Percentiles rank a stretch among this genome's conserved stretches.
Evolutionary conservation across 352 stramenopile genomes (phyloP).

Genomic region (Elongisporangium senticosum): DNA sequence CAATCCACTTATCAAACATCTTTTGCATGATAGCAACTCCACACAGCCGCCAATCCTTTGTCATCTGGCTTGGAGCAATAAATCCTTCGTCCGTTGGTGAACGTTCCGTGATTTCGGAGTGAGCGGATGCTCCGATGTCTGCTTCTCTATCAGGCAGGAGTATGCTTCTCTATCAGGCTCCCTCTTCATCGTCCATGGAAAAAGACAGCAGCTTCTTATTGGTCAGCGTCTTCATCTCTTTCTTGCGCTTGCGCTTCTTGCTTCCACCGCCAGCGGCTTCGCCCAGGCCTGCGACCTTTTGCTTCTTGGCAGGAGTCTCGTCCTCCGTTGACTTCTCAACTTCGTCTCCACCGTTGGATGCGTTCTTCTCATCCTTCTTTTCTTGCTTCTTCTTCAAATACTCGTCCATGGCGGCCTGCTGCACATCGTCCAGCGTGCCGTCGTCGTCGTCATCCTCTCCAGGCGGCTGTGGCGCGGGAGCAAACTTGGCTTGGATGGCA

Average conservation of each 20-base stretch:
- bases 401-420: slow-evolving; percentile 67
- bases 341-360: slow-evolving; percentile 12
- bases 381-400: slow-evolving; percentile 55
- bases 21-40: too few species aligned
- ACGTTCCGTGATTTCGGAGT: not conserved
- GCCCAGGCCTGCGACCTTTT: slow-evolving; percentile 40
- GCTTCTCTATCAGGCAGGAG: too few species aligned
- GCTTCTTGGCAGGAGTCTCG: slow-evolving; percentile 8
- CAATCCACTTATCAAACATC: not conserved
- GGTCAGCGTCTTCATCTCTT: slow-evolving; percentile 32
- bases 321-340: not conserved
- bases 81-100: not conserved
- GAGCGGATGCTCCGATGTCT: too few species aligned
- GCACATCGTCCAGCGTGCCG: slow-evolving; percentile 73
- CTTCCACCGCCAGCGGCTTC: slow-evolving; percentile 5
- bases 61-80: too few species aligned
- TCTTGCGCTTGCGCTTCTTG: slow-evolving; percentile 61
- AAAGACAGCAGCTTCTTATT: slow-evolving; percentile 82
- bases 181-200: slow-evolving; percentile 69
- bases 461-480: slow-evolving; percentile 22
- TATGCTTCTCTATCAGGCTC: too few species aligned
- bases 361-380: slow-evolving; percentile 28
- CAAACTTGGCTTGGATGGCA: slow-evolving; percentile 70
- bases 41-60: too few species aligned
- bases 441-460: slow-evolving; percentile 44